Conservation (phyloP, 768 basidiomycete genomes). For the Phlebiopsis flavidoalba region DNA sequence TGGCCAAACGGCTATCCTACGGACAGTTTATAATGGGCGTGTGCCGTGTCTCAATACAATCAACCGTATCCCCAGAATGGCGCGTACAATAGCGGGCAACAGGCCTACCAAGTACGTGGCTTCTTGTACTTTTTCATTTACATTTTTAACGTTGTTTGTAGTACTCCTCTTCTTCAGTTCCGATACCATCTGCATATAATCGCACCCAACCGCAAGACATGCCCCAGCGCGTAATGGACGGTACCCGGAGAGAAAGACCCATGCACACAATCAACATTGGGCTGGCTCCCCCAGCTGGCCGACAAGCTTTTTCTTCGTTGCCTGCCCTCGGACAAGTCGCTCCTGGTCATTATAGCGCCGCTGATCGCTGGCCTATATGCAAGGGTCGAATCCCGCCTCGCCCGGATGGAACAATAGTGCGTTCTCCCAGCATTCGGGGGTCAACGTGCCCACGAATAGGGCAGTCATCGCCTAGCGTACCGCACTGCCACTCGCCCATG, state of each 20-base stretch:
- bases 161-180: not conserved
- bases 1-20: slow-evolving; percentile 5
- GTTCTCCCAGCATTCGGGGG: not conserved
- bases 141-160: not conserved
- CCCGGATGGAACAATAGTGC: not conserved
- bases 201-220: not conserved
- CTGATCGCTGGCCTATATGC: slow-evolving; percentile 12
- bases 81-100: not conserved
- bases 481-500: not conserved
- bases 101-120: not conserved
- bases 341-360: slow-evolving; percentile 9
- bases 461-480: not conserved
- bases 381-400: not conserved
- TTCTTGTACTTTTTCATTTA: not conserved
- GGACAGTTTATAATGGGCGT: not conserved
- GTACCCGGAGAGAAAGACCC: not conserved
- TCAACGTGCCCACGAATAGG: not conserved
- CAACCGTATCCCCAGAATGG: not conserved
- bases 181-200: not conserved
- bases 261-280: not conserved
- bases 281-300: not conserved
- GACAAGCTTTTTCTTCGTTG: not conserved
- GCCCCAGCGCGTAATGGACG: not conserved
- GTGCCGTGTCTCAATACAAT: not conserved
- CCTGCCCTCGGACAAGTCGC: not conserved